Base-by-base conservation (phyloP, 1,284 basidiomycete genomes). In the Blastosporella zonata region DNA sequence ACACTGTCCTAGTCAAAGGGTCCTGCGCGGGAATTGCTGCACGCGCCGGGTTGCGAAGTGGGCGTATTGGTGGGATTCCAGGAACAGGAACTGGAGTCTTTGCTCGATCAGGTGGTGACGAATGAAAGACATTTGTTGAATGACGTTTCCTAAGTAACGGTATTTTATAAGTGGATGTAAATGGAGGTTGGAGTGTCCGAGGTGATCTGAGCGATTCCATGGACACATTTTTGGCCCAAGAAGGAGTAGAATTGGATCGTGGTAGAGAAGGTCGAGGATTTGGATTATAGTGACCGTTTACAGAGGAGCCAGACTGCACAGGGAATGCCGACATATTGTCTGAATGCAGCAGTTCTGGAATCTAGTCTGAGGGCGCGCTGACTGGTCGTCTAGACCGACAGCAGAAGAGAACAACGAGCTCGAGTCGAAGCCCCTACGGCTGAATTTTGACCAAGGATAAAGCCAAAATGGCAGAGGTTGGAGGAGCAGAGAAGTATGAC, bases 61-160 rank as follows among this genome's bases (percentile, higher is more conserved):
- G 61, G 25, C 52, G 57, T 34, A 51, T 54, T 43, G 52, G 59
- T 46, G 56, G 58, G 6, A 50, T 34, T 37, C 49, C 55, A 38
- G 60, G 57, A 37, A 52, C 44, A 39, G 61, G 57, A 46, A 52
- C 48, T 47, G 50, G 48, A 43, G 53, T 39, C 13, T 33, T 49
- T 35, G 54, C 42, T 44, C 27, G 44, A 52, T 55, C 54, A 49
- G 40, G 42, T 45, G 53, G 49, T 47, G 55, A 43, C 37, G 61
- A 55, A 6, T 4, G 5, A 10, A 65, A 58, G 22, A 54, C 44
- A 49, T 63, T 58, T 21, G 62, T 49, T 20, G 67, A 68, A 43
- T 64, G 63, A 37, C 64, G 60, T 54, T 67, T 69, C 52, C 56
- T 63, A 38, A 67, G 55, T 9, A 48, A 22, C 37, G 53, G 52